Percentiles rank a stretch among this genome's conserved stretches.
Evolutionary conservation across 2,329 filamentous ascomycete species (phyloP).

Genomic region (Paracorniculantispora psalliotae): DNA sequence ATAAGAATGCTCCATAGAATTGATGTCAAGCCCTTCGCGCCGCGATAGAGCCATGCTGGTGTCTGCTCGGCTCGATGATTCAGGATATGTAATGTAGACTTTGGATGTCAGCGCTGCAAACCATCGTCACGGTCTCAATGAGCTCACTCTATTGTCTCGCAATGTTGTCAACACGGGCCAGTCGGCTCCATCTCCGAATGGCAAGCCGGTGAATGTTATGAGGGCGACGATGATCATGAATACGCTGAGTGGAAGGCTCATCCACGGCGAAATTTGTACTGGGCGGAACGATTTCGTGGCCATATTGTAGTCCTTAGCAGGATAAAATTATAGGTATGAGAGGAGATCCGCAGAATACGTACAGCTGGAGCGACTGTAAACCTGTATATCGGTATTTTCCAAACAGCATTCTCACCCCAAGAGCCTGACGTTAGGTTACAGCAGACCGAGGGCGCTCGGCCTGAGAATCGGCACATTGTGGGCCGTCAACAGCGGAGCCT

Average conservation of each 20-base stretch:
- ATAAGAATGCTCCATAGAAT: background rate
- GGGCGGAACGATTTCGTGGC: background rate
- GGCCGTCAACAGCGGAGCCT: too few species aligned
- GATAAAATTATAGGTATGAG: too few species aligned
- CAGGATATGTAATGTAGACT: background rate
- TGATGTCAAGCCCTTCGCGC: background rate
- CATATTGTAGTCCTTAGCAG: too few species aligned
- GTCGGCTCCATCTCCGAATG: background rate
- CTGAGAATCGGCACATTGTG: too few species aligned
- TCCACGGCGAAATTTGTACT: background rate
- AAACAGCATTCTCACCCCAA: too few species aligned
- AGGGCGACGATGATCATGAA: background rate
- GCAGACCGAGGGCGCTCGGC: too few species aligned
- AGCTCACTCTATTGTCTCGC: background rate
- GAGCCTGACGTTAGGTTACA: too few species aligned
- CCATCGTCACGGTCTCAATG: background rate
- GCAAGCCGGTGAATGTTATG: background rate
- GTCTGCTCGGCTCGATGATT: background rate
- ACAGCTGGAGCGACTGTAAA: too few species aligned
- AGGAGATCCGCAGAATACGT: too few species aligned
- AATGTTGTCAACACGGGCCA: background rate
- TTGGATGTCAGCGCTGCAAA: background rate
- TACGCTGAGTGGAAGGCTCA: background rate
- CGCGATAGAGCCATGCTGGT: constrained; percentile 1
- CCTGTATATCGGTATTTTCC: too few species aligned